phyloP scores from a whole-genome alignment of 495 filamentous ascomycete species.

The Monascus purpureus region DNA sequence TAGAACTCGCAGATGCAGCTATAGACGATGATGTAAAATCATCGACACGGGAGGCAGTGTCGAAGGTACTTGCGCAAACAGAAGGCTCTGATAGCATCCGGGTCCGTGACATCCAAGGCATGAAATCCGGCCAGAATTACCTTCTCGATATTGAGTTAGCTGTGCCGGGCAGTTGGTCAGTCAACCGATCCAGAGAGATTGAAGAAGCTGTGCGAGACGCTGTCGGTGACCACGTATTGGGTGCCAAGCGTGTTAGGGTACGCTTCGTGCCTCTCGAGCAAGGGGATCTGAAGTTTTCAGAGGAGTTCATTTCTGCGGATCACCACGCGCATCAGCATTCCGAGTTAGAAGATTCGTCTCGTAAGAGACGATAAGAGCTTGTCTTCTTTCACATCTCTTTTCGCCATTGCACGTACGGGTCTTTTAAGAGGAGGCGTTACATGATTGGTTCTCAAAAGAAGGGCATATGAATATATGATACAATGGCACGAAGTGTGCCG shows the following conservation, averaged over 20 bases:
- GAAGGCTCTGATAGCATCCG: constrained; percentile 32
- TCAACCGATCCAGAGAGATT: constrained; percentile 50
- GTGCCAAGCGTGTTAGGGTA: constrained; percentile 66
- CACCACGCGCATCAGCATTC: constrained; percentile 17
- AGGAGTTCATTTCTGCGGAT: constrained; percentile 63
- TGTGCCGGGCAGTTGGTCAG: constrained; percentile 56
- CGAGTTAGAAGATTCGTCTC: constrained; percentile 11
- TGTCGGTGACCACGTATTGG: constrained; percentile 61
- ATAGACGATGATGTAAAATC: constrained; percentile 70
- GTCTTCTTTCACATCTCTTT: no score
- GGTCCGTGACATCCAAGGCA: constrained; percentile 60
- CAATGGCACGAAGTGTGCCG: no score
- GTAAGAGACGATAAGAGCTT: constrained; percentile 14
- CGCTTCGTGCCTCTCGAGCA: constrained; percentile 61
- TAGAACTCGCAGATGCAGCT: constrained; percentile 80
- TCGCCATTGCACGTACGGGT: no score
- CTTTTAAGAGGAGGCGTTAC: no score
- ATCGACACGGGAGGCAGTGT: constrained; percentile 49
- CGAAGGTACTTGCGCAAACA: constrained; percentile 39
- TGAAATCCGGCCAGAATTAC: constrained; percentile 93
- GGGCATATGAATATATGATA: no score
- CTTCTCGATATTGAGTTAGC: constrained; percentile 76
- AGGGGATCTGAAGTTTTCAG: constrained; percentile 38
- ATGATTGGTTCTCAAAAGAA: no score
- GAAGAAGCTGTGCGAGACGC: constrained; percentile 57